Conservation (phyloP, 148 eudicot species). For the Rheum nobile region DNA sequence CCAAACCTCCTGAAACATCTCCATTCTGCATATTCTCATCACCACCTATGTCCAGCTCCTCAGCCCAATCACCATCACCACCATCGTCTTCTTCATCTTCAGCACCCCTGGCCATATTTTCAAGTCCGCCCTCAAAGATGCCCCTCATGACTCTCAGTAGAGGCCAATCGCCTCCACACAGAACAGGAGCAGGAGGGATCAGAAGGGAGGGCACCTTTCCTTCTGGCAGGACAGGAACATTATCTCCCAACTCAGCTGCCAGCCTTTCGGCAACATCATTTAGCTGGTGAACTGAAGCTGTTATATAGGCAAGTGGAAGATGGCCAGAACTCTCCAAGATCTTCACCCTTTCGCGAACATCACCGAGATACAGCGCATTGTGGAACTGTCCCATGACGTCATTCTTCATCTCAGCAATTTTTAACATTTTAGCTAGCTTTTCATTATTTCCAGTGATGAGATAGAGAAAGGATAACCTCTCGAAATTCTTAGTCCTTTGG, state of each 20-base stretch:
- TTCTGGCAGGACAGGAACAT: slow-evolving; percentile 39
- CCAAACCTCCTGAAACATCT: not conserved
- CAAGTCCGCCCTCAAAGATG: slow-evolving; percentile 50
- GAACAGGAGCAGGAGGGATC: slow-evolving; percentile 51
- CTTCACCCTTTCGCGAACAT: slow-evolving; percentile 57
- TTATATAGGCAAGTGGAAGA: slow-evolving; percentile 61
- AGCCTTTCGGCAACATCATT: slow-evolving; percentile 48
- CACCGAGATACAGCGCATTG: slow-evolving; percentile 67
- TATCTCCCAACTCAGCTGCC: slow-evolving; percentile 50
- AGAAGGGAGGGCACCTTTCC: slow-evolving; percentile 48
- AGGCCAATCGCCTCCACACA: slow-evolving; percentile 61
- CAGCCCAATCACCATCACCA: slow-evolving; percentile 52
- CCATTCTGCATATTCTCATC: slow-evolving; percentile 8
- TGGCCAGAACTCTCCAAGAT: slow-evolving; percentile 60
- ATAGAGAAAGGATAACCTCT: slow-evolving; percentile 65
- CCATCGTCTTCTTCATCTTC: slow-evolving; percentile 54
- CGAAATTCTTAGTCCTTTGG: slow-evolving; percentile 69
- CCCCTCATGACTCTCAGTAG: slow-evolving; percentile 53
- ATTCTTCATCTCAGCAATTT: slow-evolving; percentile 65
- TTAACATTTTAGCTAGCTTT: slow-evolving; percentile 59
- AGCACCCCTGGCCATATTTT: slow-evolving; percentile 22
- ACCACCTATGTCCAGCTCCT: slow-evolving; percentile 41
- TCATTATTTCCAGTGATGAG: slow-evolving; percentile 61
- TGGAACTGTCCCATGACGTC: slow-evolving; percentile 88
- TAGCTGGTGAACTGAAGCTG: slow-evolving; percentile 62